phyloP scores from a whole-genome alignment of 768 basidiomycete species.

The Ephemerocybe angulata region DNA sequence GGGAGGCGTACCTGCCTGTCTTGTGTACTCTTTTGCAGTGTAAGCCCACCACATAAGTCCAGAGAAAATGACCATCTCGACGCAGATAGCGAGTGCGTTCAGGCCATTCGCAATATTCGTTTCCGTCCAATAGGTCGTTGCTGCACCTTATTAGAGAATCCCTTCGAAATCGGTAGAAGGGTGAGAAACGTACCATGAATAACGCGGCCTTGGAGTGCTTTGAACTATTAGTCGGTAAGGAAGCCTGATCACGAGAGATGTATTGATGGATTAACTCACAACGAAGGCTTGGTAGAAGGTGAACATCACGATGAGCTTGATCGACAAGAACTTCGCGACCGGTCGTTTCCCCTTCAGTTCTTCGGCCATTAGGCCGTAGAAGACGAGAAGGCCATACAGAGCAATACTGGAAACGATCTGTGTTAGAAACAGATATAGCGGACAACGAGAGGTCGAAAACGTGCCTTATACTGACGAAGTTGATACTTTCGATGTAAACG shows the following conservation, averaged over 20 bases:
- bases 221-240: slow-evolving; percentile 43
- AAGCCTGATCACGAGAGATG: not conserved
- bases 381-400: slow-evolving; percentile 79
- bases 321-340: slow-evolving; percentile 79
- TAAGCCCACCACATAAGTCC: slow-evolving; percentile 84
- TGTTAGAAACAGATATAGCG: not conserved
- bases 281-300: slow-evolving; percentile 86
- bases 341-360: slow-evolving; percentile 77
- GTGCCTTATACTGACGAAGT: slow-evolving; percentile 81
- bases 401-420: slow-evolving; percentile 53
- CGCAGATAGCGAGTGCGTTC: slow-evolving; percentile 75
- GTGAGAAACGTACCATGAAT: slow-evolving; percentile 51
- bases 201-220: slow-evolving; percentile 59
- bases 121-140: slow-evolving; percentile 77
- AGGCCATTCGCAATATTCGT: slow-evolving; percentile 84
- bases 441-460: slow-evolving; percentile 11
- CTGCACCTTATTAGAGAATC: slow-evolving; percentile 27
- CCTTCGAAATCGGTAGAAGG: not conserved
- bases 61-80: slow-evolving; percentile 90
- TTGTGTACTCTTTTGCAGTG: slow-evolving; percentile 60
- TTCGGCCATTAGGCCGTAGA: slow-evolving; percentile 77
- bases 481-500: slow-evolving; percentile 67
- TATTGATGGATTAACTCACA: slow-evolving; percentile 38
- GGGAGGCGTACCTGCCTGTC: slow-evolving; percentile 30
- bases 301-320: slow-evolving; percentile 85